Conservation (phyloP, 306 rosid species). For the Gynostemma pentaphyllum region DNA sequence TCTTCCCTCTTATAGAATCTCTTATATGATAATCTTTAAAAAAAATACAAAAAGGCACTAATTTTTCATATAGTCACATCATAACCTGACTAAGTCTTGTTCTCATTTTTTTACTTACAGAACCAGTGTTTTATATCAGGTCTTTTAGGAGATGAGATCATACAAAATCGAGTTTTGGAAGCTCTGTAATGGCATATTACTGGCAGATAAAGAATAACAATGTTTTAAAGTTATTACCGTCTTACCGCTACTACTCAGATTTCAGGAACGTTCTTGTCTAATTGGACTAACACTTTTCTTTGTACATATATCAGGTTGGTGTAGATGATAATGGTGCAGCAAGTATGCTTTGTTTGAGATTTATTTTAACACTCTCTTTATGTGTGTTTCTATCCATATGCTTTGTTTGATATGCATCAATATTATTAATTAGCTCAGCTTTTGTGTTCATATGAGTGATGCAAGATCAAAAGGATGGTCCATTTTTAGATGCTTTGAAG, state of each 20-base stretch:
- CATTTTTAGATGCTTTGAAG: slow-evolving; percentile 47
- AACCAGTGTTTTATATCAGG: slow-evolving; percentile 46
- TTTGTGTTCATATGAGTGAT: slow-evolving; percentile 35
- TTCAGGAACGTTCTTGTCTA: slow-evolving; percentile 22
- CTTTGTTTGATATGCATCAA: neutral
- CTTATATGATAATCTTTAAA: neutral
- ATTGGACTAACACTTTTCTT: neutral
- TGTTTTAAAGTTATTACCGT: slow-evolving; percentile 32
- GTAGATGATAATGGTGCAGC: slow-evolving; percentile 41
- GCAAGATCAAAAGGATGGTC: slow-evolving; percentile 37
- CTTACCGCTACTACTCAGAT: slow-evolving; percentile 37
- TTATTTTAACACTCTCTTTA: slow-evolving; percentile 7
- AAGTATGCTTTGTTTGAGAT: no score
- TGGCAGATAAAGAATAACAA: slow-evolving; percentile 28
- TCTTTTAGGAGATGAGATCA: slow-evolving; percentile 27
- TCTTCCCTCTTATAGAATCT: neutral
- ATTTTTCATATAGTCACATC: no score
- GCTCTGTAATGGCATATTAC: slow-evolving; percentile 25
- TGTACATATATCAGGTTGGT: slow-evolving; percentile 25
- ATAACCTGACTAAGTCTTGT: neutral
- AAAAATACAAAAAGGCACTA: no score
- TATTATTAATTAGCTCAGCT: neutral
- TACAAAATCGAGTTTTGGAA: slow-evolving; percentile 34
- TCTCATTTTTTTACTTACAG: slow-evolving; percentile 20
- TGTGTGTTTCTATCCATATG: neutral